Conservation (phyloP, 495 filamentous ascomycete species). For the Astrothelium macrocarpum region DNA sequence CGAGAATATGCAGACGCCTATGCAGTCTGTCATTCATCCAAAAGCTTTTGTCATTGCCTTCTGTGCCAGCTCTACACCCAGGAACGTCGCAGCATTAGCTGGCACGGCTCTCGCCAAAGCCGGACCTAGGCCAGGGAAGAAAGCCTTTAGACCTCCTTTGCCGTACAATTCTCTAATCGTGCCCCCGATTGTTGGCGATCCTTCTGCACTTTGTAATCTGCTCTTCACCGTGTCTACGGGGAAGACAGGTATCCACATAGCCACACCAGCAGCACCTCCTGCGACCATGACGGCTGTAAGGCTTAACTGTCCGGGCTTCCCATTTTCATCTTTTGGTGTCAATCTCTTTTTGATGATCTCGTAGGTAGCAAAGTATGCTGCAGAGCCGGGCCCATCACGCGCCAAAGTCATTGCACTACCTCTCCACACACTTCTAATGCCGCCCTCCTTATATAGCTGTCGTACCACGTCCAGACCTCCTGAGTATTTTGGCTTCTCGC, state of each 20-base stretch:
- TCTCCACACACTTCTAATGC: slow-evolving; percentile 81
- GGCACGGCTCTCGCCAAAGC: slow-evolving; percentile 88
- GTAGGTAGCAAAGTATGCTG: slow-evolving; percentile 95
- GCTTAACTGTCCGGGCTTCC: slow-evolving; percentile 65
- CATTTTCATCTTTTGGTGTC: slow-evolving; percentile 75
- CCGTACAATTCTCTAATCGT: slow-evolving; percentile 69
- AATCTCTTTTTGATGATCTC: slow-evolving; percentile 83
- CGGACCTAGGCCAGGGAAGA: slow-evolving; percentile 95
- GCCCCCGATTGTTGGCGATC: slow-evolving; percentile 71
- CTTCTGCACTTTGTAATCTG: slow-evolving; percentile 82
- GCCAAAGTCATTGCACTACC: slow-evolving; percentile 85
- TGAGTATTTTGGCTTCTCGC: slow-evolving; percentile 86
- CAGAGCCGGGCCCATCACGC: slow-evolving; percentile 82
- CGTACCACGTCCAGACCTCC: slow-evolving; percentile 89
- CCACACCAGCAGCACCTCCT: slow-evolving; percentile 82
- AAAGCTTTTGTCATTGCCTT: slow-evolving; percentile 33
- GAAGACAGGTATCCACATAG: slow-evolving; percentile 99
- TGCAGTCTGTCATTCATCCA: slow-evolving; percentile 9
- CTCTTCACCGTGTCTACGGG: slow-evolving; percentile 95
- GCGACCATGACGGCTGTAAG: slow-evolving; percentile 75
- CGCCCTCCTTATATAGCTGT: slow-evolving; percentile 87
- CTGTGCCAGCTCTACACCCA: slow-evolving; percentile 36
- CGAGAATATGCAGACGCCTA: neutral
- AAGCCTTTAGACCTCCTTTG: slow-evolving; percentile 76
- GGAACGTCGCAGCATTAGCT: slow-evolving; percentile 73